Percentiles rank a stretch among this genome's conserved stretches.
Conservation (phyloP, 352 stramenopile species). For the Pythium guiyangense region DNA sequence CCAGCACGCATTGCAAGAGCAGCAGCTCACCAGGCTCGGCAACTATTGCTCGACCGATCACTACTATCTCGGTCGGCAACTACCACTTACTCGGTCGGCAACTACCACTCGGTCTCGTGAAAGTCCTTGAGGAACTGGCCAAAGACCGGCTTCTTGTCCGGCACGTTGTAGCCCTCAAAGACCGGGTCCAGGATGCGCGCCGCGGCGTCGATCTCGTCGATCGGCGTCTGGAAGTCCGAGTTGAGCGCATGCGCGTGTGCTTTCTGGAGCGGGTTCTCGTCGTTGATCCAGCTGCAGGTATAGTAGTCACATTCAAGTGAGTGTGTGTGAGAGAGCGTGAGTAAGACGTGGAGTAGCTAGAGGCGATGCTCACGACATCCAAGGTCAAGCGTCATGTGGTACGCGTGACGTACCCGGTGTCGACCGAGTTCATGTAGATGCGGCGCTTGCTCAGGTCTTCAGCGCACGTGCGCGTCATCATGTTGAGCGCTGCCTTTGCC, state of each 20-base stretch:
- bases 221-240: conserved; percentile 96
- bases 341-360: too few relatives aligned
- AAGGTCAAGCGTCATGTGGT: background rate
- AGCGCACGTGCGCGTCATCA: conserved; percentile 96
- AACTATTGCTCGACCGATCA: background rate
- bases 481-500: conserved; percentile 97
- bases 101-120: conserved; percentile 87
- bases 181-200: conserved; percentile 94
- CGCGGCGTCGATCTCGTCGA: conserved; percentile 96
- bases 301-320: background rate
- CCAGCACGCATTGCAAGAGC: too few relatives aligned
- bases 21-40: too few relatives aligned
- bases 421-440: conserved; percentile 98
- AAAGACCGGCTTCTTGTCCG: conserved; percentile 40
- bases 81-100: background rate
- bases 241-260: conserved; percentile 88
- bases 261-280: conserved; percentile 95
- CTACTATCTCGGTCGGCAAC: too few relatives aligned
- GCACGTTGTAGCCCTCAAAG: conserved; percentile 83
- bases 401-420: conserved; percentile 86
- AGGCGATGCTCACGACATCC: background rate
- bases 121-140: conserved; percentile 90
- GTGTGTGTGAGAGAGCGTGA: too few relatives aligned
- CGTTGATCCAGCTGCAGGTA: conserved; percentile 93
- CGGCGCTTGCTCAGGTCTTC: conserved; percentile 92